Conservation (phyloP, 2,329 filamentous ascomycete species). For the Alternaria metachromatica region DNA sequence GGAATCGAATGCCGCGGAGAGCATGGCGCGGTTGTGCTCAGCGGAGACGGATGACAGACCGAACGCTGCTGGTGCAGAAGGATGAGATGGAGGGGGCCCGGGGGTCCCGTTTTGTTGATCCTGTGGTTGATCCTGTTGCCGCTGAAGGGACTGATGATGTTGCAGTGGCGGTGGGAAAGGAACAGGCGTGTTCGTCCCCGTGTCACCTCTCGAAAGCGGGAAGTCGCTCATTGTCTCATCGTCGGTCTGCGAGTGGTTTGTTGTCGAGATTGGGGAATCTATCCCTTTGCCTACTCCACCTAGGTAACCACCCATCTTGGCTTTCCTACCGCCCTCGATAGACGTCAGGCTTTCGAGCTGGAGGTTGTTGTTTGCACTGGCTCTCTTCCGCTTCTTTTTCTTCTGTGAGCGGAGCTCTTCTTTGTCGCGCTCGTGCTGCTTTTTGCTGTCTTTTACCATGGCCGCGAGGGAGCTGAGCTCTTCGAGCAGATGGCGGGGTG, state of each 20-base stretch:
- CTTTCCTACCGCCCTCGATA: constrained; percentile 16
- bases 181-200: constrained; percentile 32
- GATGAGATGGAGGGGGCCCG: constrained; percentile 17
- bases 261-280: constrained; percentile 20
- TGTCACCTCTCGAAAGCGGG: constrained; percentile 13
- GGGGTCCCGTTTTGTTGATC: neutral
- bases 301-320: constrained; percentile 14
- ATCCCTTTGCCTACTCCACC: constrained; percentile 14
- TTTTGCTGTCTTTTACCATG: constrained; percentile 66
- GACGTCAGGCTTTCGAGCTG: constrained; percentile 17
- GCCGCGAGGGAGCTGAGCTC: constrained; percentile 76
- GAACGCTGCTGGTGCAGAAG: constrained; percentile 31
- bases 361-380: constrained; percentile 44
- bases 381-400: constrained; percentile 70
- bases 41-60: constrained; percentile 29
- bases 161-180: neutral
- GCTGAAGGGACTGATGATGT: neutral
- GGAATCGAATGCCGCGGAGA: constrained; percentile 34
- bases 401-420: constrained; percentile 45
- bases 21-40: constrained; percentile 37
- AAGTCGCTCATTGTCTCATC: constrained; percentile 41
- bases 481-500: constrained; percentile 79
- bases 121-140: neutral
- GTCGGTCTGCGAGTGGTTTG: constrained; percentile 17
- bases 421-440: constrained; percentile 41